A percentile compares a stretch with the other conserved stretches of the same genome.
phyloP scores from a whole-genome alignment of 768 basidiomycete species.

The Phaeotremella skinneri region DNA sequence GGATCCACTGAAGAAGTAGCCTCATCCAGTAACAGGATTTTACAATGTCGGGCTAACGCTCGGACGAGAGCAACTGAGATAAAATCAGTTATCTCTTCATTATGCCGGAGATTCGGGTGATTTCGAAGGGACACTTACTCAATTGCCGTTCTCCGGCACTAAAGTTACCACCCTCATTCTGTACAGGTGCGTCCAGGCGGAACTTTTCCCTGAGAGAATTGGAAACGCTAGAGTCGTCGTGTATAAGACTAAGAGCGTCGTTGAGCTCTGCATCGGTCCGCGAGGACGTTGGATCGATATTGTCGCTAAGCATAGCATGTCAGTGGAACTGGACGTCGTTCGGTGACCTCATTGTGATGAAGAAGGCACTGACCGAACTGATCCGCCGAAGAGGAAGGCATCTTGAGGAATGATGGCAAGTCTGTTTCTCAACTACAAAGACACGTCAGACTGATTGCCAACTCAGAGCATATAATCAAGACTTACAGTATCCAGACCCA shows the following conservation, averaged over 20 bases:
- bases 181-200: slow-evolving; percentile 62
- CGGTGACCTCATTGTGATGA: background rate
- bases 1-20: slow-evolving; percentile 55
- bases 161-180: slow-evolving; percentile 67
- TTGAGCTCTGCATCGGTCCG: slow-evolving; percentile 65
- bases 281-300: slow-evolving; percentile 59
- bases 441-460: background rate
- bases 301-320: slow-evolving; percentile 48
- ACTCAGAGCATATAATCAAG: background rate
- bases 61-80: slow-evolving; percentile 59
- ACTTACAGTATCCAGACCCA: slow-evolving; percentile 59
- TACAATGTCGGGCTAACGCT: slow-evolving; percentile 63
- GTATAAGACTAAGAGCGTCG: slow-evolving; percentile 63
- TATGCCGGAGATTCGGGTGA: too few species aligned
- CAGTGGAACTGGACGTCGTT: slow-evolving; percentile 53
- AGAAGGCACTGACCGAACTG: slow-evolving; percentile 29
- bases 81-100: too few species aligned
- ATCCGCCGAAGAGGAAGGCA: slow-evolving; percentile 56
- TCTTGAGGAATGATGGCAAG: slow-evolving; percentile 72
- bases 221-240: slow-evolving; percentile 45
- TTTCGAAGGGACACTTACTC: slow-evolving; percentile 21
- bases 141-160: slow-evolving; percentile 69
- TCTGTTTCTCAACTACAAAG: slow-evolving; percentile 54
- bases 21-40: slow-evolving; percentile 63
- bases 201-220: slow-evolving; percentile 62